phyloP scores from a whole-genome alignment of 2,329 filamentous ascomycete species.

The Myriosclerotinia curreyana region DNA sequence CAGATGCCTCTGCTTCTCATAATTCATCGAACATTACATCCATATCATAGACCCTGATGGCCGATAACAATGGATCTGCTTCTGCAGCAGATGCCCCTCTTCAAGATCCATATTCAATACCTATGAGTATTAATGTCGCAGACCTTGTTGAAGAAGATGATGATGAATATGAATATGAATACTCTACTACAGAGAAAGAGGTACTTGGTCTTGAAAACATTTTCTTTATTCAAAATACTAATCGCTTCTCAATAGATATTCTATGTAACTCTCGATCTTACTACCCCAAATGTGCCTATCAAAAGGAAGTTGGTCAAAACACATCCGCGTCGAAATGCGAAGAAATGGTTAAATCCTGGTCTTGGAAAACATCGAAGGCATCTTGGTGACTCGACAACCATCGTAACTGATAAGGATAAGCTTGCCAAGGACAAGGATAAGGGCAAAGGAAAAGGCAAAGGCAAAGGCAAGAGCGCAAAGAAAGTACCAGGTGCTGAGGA shows the following conservation, averaged over 20 bases:
- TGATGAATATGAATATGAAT: conserved; percentile 60
- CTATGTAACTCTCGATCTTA: conserved; percentile 62
- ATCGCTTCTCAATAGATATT: conserved; percentile 51
- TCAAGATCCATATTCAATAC: conserved; percentile 19
- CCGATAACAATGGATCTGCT: conserved; percentile 22
- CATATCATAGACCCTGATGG: conserved; percentile 34
- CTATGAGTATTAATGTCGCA: conserved; percentile 18
- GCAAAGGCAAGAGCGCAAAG: conserved; percentile 15
- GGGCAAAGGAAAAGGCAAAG: no score
- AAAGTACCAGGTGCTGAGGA: conserved; percentile 12
- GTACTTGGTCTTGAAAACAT: conserved; percentile 39
- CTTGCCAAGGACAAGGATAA: no score
- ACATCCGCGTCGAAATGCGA: conserved; percentile 26
- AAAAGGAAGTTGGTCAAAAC: conserved; percentile 26
- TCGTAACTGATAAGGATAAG: conserved; percentile 10
- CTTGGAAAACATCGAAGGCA: conserved; percentile 20
- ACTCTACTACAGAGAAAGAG: conserved; percentile 61
- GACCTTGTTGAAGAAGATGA: conserved; percentile 43
- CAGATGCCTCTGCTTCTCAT: conserved; percentile 29
- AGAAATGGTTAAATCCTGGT: conserved; percentile 26
- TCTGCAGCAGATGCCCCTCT: conserved; percentile 28
- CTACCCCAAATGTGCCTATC: conserved; percentile 40
- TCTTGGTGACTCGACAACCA: conserved; percentile 16
- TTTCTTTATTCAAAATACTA: conserved; percentile 9
- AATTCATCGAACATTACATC: conserved; percentile 29